Percentiles rank a stretch among this genome's conserved stretches.
Conservation (phyloP, 2,329 filamentous ascomycete genomes). For the Sporothrix brasiliensis region DNA sequence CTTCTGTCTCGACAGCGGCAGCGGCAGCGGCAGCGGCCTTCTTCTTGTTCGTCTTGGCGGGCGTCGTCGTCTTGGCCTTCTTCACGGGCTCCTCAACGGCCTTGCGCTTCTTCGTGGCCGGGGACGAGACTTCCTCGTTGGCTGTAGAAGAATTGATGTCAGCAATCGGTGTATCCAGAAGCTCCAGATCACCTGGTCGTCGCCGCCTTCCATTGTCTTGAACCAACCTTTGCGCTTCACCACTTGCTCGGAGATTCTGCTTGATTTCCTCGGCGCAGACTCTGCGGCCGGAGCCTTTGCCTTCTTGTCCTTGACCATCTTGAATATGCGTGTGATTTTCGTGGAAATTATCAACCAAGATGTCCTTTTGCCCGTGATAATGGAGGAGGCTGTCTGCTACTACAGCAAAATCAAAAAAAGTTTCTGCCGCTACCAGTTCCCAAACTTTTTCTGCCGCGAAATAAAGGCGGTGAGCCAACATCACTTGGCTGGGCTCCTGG, state of each 20-base stretch:
- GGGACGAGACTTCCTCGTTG: constrained; percentile 32
- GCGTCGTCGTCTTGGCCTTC: constrained; percentile 23
- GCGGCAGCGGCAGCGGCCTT: neutral
- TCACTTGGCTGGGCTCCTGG: neutral
- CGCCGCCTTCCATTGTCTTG: too few relatives aligned
- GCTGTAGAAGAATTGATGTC: constrained; percentile 17
- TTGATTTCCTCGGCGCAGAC: constrained; percentile 32
- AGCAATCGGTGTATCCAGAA: neutral
- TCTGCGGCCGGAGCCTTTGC: constrained; percentile 22
- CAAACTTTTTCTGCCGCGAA: constrained; percentile 34
- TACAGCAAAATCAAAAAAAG: constrained; percentile 28
- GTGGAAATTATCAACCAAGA: neutral
- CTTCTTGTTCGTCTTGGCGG: constrained; percentile 29
- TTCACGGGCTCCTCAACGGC: constrained; percentile 21
- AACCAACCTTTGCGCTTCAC: constrained; percentile 34
- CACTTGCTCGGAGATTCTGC: constrained; percentile 31
- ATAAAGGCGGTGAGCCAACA: constrained; percentile 31
- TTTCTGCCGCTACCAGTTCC: constrained; percentile 28
- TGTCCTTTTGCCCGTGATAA: neutral
- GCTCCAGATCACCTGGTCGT: neutral
- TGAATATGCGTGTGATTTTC: neutral
- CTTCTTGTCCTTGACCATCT: constrained; percentile 32
- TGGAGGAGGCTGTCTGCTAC: constrained; percentile 24
- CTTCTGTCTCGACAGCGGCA: neutral
- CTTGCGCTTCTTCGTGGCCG: constrained; percentile 33